Evolutionary conservation across 768 basidiomycete species (phyloP), one percentile per base, ranked within the genome.

Genomic region (Cystofilobasidium macerans): DNA sequence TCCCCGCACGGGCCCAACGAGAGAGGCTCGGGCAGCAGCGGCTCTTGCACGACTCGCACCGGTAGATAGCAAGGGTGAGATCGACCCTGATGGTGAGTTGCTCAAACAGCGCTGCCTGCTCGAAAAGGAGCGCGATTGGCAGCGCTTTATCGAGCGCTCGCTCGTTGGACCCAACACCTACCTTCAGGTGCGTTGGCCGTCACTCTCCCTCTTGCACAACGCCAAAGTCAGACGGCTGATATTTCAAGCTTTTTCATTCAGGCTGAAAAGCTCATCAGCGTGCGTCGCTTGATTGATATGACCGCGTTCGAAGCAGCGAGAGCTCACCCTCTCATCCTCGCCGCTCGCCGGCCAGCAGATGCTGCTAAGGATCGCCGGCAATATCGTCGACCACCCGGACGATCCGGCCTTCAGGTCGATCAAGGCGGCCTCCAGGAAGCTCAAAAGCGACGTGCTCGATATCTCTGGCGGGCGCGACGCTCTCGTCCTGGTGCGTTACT

Each of bases 401-500:
- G 48, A 59, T n/a, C 1, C 35, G 2, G 36, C 43, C 9, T 65
- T 47, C 33, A 28, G 40, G 56, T 16, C 32, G 16, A 65, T 65
- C 42, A 65, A 65, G 43, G 13, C 64, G 22, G 5, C 57, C 4
- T 58, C 57, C 33, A 65, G 59, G 22, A 45, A 47, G 24, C 64
- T 65, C 57, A 65, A 33, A 11, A 40, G 20, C n/a, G 57, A 65
- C 48, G 45, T 65, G 38, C 57, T 65, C 26, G 57, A 57, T 3
- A 48, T 59, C 45, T 26, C 24, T 36, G 64, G 64, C 14, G 64
- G 64, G 1, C 42, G 35, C n/a, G 57, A 65, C 16, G 56, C 57
- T 22, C 16, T 65, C 22, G 45, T 59, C 6, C 42, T 26, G 14
- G 64, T 65, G 7, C 0, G 56, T 65, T n/a, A 7, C 13, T 14